phyloP scores from a whole-genome alignment of 2,329 filamentous ascomycete species.

The Huntiella omanensis region DNA sequence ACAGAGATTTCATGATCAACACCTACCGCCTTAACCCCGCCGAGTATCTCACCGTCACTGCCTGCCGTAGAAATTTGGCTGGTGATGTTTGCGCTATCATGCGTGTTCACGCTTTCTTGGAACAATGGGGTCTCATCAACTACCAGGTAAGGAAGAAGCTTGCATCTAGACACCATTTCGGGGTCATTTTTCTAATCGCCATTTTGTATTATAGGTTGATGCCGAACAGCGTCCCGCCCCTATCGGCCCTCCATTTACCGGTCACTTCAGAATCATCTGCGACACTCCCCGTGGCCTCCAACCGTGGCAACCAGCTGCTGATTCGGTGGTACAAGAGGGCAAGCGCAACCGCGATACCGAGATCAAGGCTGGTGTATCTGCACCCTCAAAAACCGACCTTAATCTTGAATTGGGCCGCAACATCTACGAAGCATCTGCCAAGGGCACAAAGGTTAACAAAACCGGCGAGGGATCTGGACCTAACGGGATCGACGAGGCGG shows the following conservation, averaged over 20 bases:
- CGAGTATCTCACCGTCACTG: slow-evolving; percentile 93
- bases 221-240: slow-evolving; percentile 87
- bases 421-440: slow-evolving; percentile 83
- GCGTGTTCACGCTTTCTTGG: slow-evolving; percentile 92
- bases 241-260: slow-evolving; percentile 90
- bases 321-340: slow-evolving; percentile 45
- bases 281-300: slow-evolving; percentile 91
- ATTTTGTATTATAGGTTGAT: slow-evolving; percentile 49
- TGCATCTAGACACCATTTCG: neutral
- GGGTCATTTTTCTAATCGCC: neutral
- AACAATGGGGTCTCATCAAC: slow-evolving; percentile 98
- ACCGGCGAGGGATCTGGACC: slow-evolving; percentile 40
- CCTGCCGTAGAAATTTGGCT: slow-evolving; percentile 82
- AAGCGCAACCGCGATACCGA: slow-evolving; percentile 51
- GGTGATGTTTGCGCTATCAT: slow-evolving; percentile 98
- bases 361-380: slow-evolving; percentile 44
- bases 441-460: slow-evolving; percentile 52
- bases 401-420: slow-evolving; percentile 90
- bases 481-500: slow-evolving; percentile 48
- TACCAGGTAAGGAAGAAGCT: slow-evolving; percentile 52
- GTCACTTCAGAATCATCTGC: slow-evolving; percentile 89
- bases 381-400: slow-evolving; percentile 56
- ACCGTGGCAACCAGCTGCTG: slow-evolving; percentile 79
- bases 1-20: slow-evolving; percentile 99
- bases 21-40: slow-evolving; percentile 90